A percentile compares a stretch with the other conserved stretches of the same genome.
Conservation (phyloP, 164 flowering plant genomes). For the Dillenia suffruticosa region DNA sequence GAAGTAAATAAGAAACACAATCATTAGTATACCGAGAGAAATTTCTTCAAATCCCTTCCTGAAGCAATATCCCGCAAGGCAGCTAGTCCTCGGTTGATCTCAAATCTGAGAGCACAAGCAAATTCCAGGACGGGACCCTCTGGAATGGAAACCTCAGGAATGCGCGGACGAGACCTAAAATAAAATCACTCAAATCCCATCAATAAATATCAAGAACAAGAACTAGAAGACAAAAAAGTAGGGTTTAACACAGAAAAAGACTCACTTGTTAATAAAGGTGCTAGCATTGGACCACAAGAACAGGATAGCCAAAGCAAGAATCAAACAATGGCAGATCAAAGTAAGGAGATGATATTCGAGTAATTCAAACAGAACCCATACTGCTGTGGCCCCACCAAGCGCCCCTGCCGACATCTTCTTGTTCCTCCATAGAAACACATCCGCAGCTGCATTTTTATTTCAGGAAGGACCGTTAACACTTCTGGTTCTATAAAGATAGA, state of each 20-base stretch:
- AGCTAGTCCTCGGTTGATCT: conserved; percentile 37
- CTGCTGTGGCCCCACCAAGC: conserved; percentile 68
- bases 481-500: no score
- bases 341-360: conserved; percentile 81
- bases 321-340: conserved; percentile 59
- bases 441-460: conserved; percentile 57
- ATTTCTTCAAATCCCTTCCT: conserved; percentile 60
- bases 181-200: neutral
- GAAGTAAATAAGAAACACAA: no score
- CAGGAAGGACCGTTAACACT: no score
- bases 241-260: neutral
- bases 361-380: conserved; percentile 85
- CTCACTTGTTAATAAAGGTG: conserved; percentile 72
- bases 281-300: conserved; percentile 82
- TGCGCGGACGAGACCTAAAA: conserved; percentile 61
- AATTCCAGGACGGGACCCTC: conserved; percentile 38
- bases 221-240: neutral
- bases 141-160: conserved; percentile 58
- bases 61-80: conserved; percentile 43
- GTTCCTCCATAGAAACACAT: conserved; percentile 92
- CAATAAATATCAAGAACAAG: neutral
- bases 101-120: conserved; percentile 35
- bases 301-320: conserved; percentile 55
- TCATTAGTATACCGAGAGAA: conserved; percentile 40
- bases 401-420: conserved; percentile 77